These are phyloP conservation scores for Trametes gibbosa DNA, from an alignment of 768 basidiomycete genomes.

Conservation along the genomic window DNA sequence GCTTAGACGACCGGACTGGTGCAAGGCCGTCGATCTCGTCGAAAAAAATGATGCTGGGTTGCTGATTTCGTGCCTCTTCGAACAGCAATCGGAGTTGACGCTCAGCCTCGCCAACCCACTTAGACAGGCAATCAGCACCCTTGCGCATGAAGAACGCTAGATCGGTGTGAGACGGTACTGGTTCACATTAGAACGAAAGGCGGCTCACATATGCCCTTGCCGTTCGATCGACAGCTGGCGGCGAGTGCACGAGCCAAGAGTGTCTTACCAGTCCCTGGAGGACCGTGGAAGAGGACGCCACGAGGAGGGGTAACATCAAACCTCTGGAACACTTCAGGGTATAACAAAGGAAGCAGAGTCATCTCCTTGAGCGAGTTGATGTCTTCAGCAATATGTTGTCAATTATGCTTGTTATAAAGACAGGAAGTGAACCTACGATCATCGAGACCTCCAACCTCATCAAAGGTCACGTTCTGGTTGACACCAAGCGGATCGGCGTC, in stretches of 20 bases:
- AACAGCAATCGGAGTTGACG: constrained; percentile 92
- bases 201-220: constrained; percentile 80
- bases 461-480: constrained; percentile 90
- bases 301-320: constrained; percentile 94
- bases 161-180: background rate
- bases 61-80: constrained; percentile 89
- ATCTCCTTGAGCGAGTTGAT: constrained; percentile 98
- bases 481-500: constrained; percentile 96
- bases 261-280: constrained; percentile 98
- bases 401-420: background rate
- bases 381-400: constrained; percentile 44
- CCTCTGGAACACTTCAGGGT: constrained; percentile 94
- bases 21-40: constrained; percentile 99
- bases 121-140: constrained; percentile 95
- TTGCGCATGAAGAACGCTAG: constrained; percentile 99
- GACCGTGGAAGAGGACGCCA: constrained; percentile 96
- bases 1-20: constrained; percentile 96
- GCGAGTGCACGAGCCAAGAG: constrained; percentile 91
- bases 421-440: constrained; percentile 59
- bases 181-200: background rate
- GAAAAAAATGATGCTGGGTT: constrained; percentile 98
- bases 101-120: constrained; percentile 99
- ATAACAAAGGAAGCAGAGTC: constrained; percentile 92
- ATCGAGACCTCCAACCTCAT: constrained; percentile 94
- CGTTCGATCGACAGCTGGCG: constrained; percentile 84